Evolutionary conservation across 495 filamentous ascomycete genomes (phyloP), one percentile per base, ranked within the genome.

Genomic region (Neurospora pannonica): DNA sequence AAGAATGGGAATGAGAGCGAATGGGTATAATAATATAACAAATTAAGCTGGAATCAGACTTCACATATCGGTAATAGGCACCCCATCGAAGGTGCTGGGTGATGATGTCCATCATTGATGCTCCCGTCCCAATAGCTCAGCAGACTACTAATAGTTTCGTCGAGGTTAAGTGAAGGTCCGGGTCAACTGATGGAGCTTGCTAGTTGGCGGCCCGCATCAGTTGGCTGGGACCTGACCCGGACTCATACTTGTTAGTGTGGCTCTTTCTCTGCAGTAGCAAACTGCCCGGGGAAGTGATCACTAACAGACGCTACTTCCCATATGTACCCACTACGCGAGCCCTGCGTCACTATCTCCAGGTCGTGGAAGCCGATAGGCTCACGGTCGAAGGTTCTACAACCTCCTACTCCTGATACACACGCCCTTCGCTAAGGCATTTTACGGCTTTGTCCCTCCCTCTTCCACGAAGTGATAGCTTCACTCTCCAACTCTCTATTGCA

Each of bases 311-410:
- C 54, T 67, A 67, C 54, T 67, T 67, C 31, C 15, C 5, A 3
- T 7, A 67, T 34, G 54, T 67, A 67, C 48, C 46, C 60, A 36
- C 60, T 70, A 77, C 77, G 79, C 75, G 77, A 73, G 40, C 71
- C 69, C 76, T 80, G 79, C 79, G 79, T 80, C 79, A 80, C 78
- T 74, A 38, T 72, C 38, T 72, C 67, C 43, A 28, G 70, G 70
- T 75, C 73, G 37, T 37, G 72, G 72, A 76, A 76, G 54, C 74
- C 73, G 74, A 81, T 81, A 80, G 78, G 79, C 74, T 74, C 60
- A 28, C 75, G 74, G 54, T 80, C 79, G 79, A 81, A 81, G 48
- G 74, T 81, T 81, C 79, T 80, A 81, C 78, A 79, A 76, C 48
- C 78, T 74, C 43, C 70, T 70, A 34, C 36, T 34, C 72, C 37